Evolutionary conservation across 352 stramenopile species (phyloP).

Genomic region (Elongisporangium prolatum): DNA sequence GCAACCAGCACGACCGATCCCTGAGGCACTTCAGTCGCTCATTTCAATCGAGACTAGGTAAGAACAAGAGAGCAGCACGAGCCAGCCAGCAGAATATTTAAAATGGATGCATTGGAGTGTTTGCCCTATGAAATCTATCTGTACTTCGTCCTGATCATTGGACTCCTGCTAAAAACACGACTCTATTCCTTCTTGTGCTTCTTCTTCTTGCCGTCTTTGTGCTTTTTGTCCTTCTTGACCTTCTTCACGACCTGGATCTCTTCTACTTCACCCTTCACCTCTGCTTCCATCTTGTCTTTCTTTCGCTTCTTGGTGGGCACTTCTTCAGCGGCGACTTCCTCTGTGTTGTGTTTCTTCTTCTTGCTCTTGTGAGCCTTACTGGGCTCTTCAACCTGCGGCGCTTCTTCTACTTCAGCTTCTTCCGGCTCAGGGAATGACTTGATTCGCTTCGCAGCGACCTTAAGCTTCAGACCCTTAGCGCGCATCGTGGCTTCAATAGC

Average conservation of each 20-base stretch:
- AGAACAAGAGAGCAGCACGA: not conserved
- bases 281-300: slow-evolving; percentile 22
- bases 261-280: slow-evolving; percentile 17
- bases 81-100: not conserved
- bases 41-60: slow-evolving; percentile 25
- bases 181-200: slow-evolving; percentile 30
- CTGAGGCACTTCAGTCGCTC: slow-evolving; percentile 22
- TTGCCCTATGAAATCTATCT: not conserved
- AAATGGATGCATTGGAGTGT: slow-evolving; percentile 3
- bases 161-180: not conserved
- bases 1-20: slow-evolving; percentile 30
- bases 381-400: slow-evolving; percentile 2
- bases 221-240: slow-evolving; percentile 23
- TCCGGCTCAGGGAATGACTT: slow-evolving; percentile 4
- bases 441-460: slow-evolving; percentile 5
- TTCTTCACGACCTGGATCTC: slow-evolving; percentile 15
- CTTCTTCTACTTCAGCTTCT: slow-evolving; percentile 18
- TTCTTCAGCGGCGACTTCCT: slow-evolving; percentile 15
- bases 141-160: not conserved
- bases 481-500: slow-evolving; percentile 79
- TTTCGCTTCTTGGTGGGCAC: slow-evolving; percentile 23
- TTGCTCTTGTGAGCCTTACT: slow-evolving; percentile 18
- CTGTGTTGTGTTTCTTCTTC: slow-evolving; percentile 18
- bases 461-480: slow-evolving; percentile 14
- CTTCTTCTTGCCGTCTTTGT: slow-evolving; percentile 36